Evolutionary conservation across 768 basidiomycete genomes (phyloP), one percentile per base, ranked within the genome.

Genomic region (Panaeolus papilionaceus): DNA sequence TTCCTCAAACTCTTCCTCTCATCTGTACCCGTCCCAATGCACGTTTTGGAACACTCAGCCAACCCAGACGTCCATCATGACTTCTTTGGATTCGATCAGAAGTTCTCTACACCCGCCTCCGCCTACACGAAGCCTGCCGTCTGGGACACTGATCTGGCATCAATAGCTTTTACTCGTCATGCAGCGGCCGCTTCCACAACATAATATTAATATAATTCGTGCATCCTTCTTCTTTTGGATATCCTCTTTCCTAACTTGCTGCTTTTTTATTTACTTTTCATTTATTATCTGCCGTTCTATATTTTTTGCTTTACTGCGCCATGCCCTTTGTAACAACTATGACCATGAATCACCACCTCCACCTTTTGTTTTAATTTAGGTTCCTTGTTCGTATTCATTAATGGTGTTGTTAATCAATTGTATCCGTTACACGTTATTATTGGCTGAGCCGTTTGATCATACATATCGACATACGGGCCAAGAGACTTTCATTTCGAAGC

Each of bases 1-100:
- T 88, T 87, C 73, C 73, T 89, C 68, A 89, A 90, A 68, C 72
- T 89, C 6, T 88, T 89, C 71, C 80, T 89, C 4, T 86, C 86
- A 11, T 85, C 86, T 2, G 77, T 74, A 4, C 86, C 83, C 61
- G 82, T 84, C 9, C 78, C 83, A 7, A 79, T 89, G 77, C 78
- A 78, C 38, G 75, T 84, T 38, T 78, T 88, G 63, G 86, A 88
- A 72, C 86, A 88, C 10, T 58, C 54, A 16, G 26, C 54, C 26
- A 58, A 58, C 33, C 54, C 54, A 14, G 54, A 58, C 6, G 10
- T 37, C 12, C 54, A 58, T 58, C 54, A 37, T 16, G 54, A 58
- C 33, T 28, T 58, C 11, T 58, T 66, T 64, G 68, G 62, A 33
- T 66, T 62, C 26, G 58, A 66, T 37, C 67, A 51, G 39, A 49